Evolutionary conservation across 1,284 basidiomycete species (phyloP), one percentile per base, ranked within the genome.

Genomic region (Naganishia sp.): DNA sequence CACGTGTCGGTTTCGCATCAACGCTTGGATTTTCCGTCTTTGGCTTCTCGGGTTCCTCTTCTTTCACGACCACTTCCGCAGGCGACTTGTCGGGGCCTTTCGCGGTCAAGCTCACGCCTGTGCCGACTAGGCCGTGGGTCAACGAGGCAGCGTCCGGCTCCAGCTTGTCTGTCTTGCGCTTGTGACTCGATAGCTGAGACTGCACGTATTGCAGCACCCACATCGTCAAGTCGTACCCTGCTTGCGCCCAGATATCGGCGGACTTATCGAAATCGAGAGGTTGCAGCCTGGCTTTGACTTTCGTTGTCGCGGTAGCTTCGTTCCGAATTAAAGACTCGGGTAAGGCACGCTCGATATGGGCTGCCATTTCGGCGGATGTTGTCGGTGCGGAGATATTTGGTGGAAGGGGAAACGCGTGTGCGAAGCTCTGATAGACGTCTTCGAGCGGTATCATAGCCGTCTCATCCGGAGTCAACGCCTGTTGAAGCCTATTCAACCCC

Each of bases 91-190:
- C 71, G 64, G 77, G 75, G 68, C 75, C 74, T 23, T 68, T 70
- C 15, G 70, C 76, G 55, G 77, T 79, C 54, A 77, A 77, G 7
- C 73, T 76, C 25, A 72, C 75, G 57, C 77, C 77, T 80, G 39
- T 74, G 74, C 5, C 55, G 7, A 76, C 79, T 46, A 70, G 74
- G 42, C 73, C 77, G 23, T 73, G 68, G 50, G 23, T 31, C 25
- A 4, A 50, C 3, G 50, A 16, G 7, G 21, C 31, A 46, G 18
- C 55, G 10, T 9, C 25, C 11, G 6, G 15, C 31, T 31, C 45
- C 45, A 11, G 16, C 23, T n/a, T 21, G n/a, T 49, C 57, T 2
- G n/a, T 36, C 21, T 52, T 61, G 13, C n/a, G 6, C 21, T 52
- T 61, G 13, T 52, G 48, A n/a, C 39, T 16, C 33, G 57, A 36